Evolutionary conservation across 805 yeast genomes (phyloP).

Genomic region (Wickerhamomyces chambardii): DNA sequence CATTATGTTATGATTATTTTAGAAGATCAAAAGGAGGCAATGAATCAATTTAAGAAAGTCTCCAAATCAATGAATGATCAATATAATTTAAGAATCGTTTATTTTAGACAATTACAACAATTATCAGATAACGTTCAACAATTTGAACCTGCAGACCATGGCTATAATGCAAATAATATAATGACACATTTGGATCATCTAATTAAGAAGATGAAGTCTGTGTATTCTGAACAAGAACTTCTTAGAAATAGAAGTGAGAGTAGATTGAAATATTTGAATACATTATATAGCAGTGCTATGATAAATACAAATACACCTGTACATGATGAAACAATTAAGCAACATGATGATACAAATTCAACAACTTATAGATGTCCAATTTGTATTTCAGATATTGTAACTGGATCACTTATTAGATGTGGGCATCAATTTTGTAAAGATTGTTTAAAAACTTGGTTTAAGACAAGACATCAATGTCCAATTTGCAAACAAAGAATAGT

Average conservation of each 20-base stretch:
- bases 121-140: conserved; percentile 75
- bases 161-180: neutral
- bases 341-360: conserved; percentile 4
- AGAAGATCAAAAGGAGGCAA: conserved; percentile 22
- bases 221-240: conserved; percentile 6
- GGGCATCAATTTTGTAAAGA: conserved; percentile 88
- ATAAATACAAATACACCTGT: conserved; percentile 7
- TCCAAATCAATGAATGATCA: conserved; percentile 48
- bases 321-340: conserved; percentile 18
- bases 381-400: conserved; percentile 59
- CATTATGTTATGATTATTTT: conserved; percentile 17
- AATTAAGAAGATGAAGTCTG: conserved; percentile 5
- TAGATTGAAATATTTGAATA: conserved; percentile 39
- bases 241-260: conserved; percentile 22
- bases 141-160: conserved; percentile 25
- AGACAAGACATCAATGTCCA: conserved; percentile 57
- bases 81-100: conserved; percentile 74
- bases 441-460: conserved; percentile 73
- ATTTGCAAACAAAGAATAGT: conserved; percentile 57
- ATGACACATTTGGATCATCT: neutral
- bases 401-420: conserved; percentile 81
- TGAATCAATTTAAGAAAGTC: conserved; percentile 25
- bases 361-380: conserved; percentile 64
- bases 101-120: conserved; percentile 77
- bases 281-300: conserved; percentile 21